Evolutionary conservation across 163 green algal genomes (phyloP), one percentile per base, ranked within the genome.

Genomic region (Scenedesmus sp.): DNA sequence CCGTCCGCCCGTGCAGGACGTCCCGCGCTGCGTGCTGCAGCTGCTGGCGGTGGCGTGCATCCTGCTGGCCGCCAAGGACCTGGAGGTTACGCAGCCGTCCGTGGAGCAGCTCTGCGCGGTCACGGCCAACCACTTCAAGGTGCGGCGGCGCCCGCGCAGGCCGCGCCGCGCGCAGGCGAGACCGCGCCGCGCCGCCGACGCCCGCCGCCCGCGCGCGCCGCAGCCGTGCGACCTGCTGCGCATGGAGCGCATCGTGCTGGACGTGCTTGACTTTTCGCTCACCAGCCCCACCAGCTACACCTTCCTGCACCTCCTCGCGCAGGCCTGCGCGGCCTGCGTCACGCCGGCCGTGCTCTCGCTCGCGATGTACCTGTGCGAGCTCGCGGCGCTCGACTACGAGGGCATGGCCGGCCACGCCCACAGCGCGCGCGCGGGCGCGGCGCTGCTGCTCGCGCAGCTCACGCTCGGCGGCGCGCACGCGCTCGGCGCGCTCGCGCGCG

Each of bases 31-130:
- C 48, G 84, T 90, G 50, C 83, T 96, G 33, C 92, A 96, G 84
- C 87, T 96, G 39, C 69, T 92, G 36, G 84, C 79, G 2, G 84
- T 93, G 0, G 86, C 89, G 17, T 93, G 89, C 86, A 83, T 95
- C 56, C 82, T 91, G 4, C 33, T 93, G 2, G 91, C 92, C 2
- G 53, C 86, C n/a, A 96, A 96, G 69, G 86, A 93, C 29, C 87
- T 95, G 44, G 92, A 96, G 87, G 87, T 81, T 14, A n/a, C 50
- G 14, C 62, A 67, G 17, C 74, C 74, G 0, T 62, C 48, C 20
- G 74, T 81, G 42, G 62, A 74, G 63, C 74, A 74, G 34, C 36
- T 81, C 2, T 63, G 39, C 13, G 60, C 74, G 11, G 47, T 81
- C 22, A 65, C 74, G 70, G 74, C 74, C 24, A 81, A 81, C 51